Evolutionary conservation across 352 stramenopile genomes (phyloP), one percentile per base, ranked within the genome.

Genomic region (Phytophthora citrophthora): DNA sequence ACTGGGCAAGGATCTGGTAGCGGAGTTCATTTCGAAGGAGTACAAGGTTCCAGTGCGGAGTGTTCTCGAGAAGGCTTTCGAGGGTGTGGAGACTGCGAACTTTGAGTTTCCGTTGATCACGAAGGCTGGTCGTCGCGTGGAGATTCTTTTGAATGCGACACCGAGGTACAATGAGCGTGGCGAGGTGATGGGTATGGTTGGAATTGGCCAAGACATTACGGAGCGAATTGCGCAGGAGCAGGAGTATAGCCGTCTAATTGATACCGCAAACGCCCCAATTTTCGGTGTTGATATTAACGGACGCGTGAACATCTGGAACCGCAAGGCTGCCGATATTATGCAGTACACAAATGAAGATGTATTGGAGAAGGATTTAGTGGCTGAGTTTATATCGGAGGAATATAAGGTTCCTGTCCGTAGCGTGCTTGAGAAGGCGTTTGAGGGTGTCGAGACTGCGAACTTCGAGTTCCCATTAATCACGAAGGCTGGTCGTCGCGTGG

Each of bases 401-500:
- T 83, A 86, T 27, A 67, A 70, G 20, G 57, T 78, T 7, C 63
- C 74, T 7, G 77, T 83, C 0, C 67, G 68, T 0, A 67, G 44
- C 0, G 77, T 86, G 10, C 36, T 86, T 0, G 57, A 74, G 26
- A 81, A 83, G n/a, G 77, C 77, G 15, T 70, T 86, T 18, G 57
- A 79, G n/a, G 77, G 74, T 24, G 53, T 75, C 3, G 77, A 86
- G 47, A 74, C 68, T 0, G 77, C 78, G 0, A 88, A 93, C 54
- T 93, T 91, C 57, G 83, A 92, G 43, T 86, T 93, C 38, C 79
- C 79, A 6, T 53, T 93, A 23, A 83, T 90, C 16, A 93, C 83
- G 0, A 86, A 83, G 12, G 54, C 71, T 9, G 80, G 76, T 12
- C 64, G 82, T 8, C 68, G 76, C 20, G 73, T 91, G 2, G 74